Conservation (phyloP, 257 asterid species). For the Solanum tarapatanum region DNA sequence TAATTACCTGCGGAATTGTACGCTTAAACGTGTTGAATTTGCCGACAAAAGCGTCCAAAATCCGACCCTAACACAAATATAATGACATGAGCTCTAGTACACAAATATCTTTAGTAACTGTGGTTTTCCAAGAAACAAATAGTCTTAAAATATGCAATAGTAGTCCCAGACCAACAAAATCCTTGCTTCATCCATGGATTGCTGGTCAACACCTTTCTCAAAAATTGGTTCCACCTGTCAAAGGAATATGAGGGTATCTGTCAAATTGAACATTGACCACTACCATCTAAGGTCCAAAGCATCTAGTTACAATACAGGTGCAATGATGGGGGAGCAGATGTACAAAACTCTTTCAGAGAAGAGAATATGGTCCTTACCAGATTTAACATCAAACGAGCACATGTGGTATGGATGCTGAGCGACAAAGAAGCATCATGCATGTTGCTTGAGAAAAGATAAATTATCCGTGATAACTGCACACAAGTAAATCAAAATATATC, state of each 20-base stretch:
- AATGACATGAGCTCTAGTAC: conserved; percentile 1
- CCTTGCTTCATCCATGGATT: conserved; percentile 95
- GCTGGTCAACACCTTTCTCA: conserved; percentile 93
- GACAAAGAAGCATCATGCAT: conserved; percentile 98
- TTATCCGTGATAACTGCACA: conserved; percentile 87
- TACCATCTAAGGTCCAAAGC: background rate
- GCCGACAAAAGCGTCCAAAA: conserved; percentile 98
- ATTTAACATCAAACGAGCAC: conserved; percentile 98
- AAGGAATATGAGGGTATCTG: background rate
- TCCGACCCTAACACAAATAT: conserved; percentile 62
- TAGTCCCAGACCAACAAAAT: conserved; percentile 56
- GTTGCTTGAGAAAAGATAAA: conserved; percentile 96
- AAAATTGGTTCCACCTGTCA: conserved; percentile 91
- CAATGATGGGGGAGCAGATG: background rate
- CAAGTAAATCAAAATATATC: conserved; percentile 9
- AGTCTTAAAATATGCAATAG: background rate
- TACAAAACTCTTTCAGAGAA: background rate
- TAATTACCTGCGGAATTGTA: conserved; percentile 88
- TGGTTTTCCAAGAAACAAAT: background rate
- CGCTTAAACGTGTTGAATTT: conserved; percentile 95
- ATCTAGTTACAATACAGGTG: background rate
- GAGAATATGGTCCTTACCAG: conserved; percentile 45
- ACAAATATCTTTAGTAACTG: background rate
- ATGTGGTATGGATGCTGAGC: conserved; percentile 95
- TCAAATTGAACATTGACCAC: background rate